Evolutionary conservation across 768 basidiomycete species (phyloP).

Genomic region (Termitomyces sp.): DNA sequence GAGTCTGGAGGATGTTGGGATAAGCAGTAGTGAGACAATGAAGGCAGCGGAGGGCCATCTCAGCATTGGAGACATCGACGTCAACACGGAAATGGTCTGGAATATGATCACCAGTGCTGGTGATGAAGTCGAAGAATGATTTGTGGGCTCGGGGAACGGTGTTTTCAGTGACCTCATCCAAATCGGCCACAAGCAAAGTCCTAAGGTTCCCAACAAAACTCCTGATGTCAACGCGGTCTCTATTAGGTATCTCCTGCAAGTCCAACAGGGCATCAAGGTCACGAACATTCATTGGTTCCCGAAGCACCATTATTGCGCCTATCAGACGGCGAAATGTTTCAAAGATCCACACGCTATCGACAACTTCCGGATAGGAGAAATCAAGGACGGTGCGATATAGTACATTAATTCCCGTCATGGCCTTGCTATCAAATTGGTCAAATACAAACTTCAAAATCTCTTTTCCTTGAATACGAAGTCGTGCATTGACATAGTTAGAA

Average conservation of each 20-base stretch:
- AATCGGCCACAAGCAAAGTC: neutral
- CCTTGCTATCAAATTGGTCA: neutral
- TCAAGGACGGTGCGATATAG: neutral
- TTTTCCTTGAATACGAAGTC: neutral
- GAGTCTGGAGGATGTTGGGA: neutral
- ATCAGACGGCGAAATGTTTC: neutral
- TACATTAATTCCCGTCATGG: neutral
- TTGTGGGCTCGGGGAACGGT: neutral
- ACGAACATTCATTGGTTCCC: neutral
- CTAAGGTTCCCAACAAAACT: neutral
- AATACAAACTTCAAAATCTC: neutral
- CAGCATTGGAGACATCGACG: neutral
- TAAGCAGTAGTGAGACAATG: neutral
- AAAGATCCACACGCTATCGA: neutral
- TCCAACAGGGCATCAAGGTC: neutral
- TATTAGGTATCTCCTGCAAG: neutral
- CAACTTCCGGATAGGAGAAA: neutral
- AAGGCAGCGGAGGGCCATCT: neutral
- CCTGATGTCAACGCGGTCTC: neutral
- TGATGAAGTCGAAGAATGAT: neutral
- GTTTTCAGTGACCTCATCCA: neutral
- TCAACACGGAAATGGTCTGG: neutral
- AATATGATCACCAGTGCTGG: neutral
- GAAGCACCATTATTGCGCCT: neutral
- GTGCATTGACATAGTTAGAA: slow-evolving; percentile 1